A percentile compares a stretch with the other conserved stretches of the same genome.
phyloP scores from a whole-genome alignment of 2,329 filamentous ascomycete genomes.

The Zasmidium citrigriseum region DNA sequence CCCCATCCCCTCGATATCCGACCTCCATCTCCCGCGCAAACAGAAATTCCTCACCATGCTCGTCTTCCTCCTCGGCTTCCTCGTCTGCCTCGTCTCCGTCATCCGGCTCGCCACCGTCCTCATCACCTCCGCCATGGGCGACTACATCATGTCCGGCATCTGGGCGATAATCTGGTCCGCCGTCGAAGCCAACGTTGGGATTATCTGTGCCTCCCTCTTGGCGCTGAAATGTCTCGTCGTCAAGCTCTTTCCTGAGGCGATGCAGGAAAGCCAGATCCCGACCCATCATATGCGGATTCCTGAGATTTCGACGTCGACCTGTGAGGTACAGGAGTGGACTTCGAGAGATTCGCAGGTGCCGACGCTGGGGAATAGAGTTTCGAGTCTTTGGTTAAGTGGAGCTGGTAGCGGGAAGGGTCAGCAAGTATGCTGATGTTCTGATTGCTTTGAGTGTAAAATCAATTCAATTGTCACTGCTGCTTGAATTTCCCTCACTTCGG shows the following conservation, averaged over 20 bases:
- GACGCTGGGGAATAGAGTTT: not conserved
- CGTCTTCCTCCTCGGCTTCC: slow-evolving; percentile 46
- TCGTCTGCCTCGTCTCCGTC: slow-evolving; percentile 34
- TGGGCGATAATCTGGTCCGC: slow-evolving; percentile 44
- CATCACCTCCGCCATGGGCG: slow-evolving; percentile 19
- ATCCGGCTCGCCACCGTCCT: slow-evolving; percentile 28
- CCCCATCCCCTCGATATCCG: slow-evolving; percentile 45
- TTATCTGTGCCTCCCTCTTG: slow-evolving; percentile 47
- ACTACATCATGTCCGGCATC: slow-evolving; percentile 37
- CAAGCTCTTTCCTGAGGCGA: slow-evolving; percentile 36
- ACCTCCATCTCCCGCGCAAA: slow-evolving; percentile 43
- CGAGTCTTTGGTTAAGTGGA: not conserved
- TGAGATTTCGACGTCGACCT: not conserved
- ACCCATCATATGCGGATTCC: slow-evolving; percentile 23
- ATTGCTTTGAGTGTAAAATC: not conserved
- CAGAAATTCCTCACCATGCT: slow-evolving; percentile 45
- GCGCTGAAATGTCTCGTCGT: slow-evolving; percentile 45
- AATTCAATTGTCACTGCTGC: not conserved
- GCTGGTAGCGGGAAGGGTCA: not conserved
- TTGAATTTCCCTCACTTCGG: too few relatives aligned
- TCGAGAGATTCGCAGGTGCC: slow-evolving; percentile 2
- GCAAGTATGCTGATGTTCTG: not conserved
- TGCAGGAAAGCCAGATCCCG: slow-evolving; percentile 23
- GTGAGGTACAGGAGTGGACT: slow-evolving; percentile 7
- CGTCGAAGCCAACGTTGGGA: slow-evolving; percentile 46